phyloP scores from a whole-genome alignment of 75 land plant species.

The Sequoiadendron giganteum region DNA sequence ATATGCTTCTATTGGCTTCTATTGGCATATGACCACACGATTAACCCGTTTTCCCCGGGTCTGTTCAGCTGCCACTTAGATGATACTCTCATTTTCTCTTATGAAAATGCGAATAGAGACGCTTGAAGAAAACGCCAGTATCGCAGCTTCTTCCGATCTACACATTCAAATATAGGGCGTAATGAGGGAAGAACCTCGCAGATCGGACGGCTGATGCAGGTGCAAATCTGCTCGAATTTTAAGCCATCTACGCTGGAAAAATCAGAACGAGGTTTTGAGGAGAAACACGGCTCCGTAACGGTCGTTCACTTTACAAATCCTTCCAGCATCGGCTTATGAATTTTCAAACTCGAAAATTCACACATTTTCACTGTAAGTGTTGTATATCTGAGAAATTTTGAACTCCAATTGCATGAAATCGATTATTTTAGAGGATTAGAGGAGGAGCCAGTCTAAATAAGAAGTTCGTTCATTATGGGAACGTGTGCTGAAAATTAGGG shows the following conservation, averaged over 20 bases:
- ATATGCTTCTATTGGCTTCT: too few relatives aligned
- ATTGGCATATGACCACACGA: too few relatives aligned
- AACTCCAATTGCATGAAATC: background rate
- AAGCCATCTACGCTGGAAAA: background rate
- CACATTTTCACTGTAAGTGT: background rate
- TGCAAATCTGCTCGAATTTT: background rate
- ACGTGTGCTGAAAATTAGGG: background rate
- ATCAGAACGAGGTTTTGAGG: background rate
- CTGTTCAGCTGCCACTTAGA: too few relatives aligned
- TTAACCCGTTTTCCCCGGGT: too few relatives aligned
- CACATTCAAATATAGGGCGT: background rate
- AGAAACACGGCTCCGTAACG: background rate
- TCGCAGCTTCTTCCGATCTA: background rate
- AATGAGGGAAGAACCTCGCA: background rate
- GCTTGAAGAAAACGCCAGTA: background rate
- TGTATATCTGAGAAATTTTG: background rate
- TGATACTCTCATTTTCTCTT: too few relatives aligned
- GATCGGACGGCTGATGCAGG: background rate
- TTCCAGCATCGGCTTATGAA: background rate
- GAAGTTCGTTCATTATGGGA: background rate
- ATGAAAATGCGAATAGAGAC: background rate
- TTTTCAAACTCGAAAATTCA: background rate
- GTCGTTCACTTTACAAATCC: background rate
- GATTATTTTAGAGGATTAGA: background rate
- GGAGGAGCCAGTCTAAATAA: background rate